Evolutionary conservation across 2,329 filamentous ascomycete genomes (phyloP).

Genomic region (Stachybotrys chlorohalonatus): DNA sequence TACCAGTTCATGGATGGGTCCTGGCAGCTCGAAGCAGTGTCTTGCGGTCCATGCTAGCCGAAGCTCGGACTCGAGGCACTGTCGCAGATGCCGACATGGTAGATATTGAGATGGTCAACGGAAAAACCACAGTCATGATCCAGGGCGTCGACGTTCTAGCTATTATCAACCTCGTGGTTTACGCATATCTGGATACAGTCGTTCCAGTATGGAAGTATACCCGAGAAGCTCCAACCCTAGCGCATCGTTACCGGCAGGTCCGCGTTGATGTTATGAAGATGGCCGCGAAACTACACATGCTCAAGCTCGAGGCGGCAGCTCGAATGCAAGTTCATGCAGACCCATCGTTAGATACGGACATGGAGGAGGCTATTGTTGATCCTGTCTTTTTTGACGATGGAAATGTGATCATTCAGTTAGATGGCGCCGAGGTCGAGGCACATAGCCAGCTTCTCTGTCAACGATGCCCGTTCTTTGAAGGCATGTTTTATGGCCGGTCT

Average conservation of each 20-base stretch:
- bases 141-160: conserved; percentile 65
- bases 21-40: conserved; percentile 64
- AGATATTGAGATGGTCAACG: conserved; percentile 27
- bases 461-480: conserved; percentile 86
- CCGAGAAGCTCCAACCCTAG: conserved; percentile 53
- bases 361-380: conserved; percentile 61
- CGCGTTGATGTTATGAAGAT: conserved; percentile 81
- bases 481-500: conserved; percentile 81
- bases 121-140: conserved; percentile 53
- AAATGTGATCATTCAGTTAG: conserved; percentile 71
- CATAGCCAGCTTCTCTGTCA: conserved; percentile 76
- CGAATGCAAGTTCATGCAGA: conserved; percentile 62
- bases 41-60: conserved; percentile 52
- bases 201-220: conserved; percentile 84
- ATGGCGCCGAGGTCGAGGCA: conserved; percentile 59
- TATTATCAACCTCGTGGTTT: conserved; percentile 70
- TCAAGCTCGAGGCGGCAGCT: conserved; percentile 65
- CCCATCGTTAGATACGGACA: conserved; percentile 57
- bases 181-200: conserved; percentile 69
- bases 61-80: conserved; percentile 34
- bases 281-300: conserved; percentile 62
- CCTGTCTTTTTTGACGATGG: conserved; percentile 65
- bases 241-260: conserved; percentile 68
- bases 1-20: conserved; percentile 80
- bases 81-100: conserved; percentile 17